Evolutionary conservation across 257 asterid species (phyloP), one percentile per base, ranked within the genome.

Genomic region (Paraleonurus japonicus): DNA sequence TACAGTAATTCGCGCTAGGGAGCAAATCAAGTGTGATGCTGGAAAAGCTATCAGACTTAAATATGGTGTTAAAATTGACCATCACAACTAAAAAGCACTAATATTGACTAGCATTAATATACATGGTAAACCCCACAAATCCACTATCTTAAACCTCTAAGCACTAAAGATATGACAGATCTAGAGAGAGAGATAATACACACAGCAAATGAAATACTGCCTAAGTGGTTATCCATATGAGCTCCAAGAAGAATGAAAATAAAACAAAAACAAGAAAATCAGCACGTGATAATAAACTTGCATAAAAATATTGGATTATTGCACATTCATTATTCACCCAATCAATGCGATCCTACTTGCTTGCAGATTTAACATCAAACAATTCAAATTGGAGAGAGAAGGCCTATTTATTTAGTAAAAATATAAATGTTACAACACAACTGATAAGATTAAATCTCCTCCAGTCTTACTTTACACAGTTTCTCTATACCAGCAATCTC

Each of bases 391-490:
- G 43, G 43, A 35, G 43, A 35, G 43, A 35, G 43, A 35, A 35
- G 43, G 43, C 43, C 11, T 35, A 35, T 16, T 13, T 43, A 48
- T 48, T 48, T 48, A 48, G 69, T 30, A 28, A 60, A 30, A 11
- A 70, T 48, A 57, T 61, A 45, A 78, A 65, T 83, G 69, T 75
- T 85, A 88, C 83, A 84, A 77, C 79, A 76, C 33, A 35, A 57
- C 6, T 23, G 61, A 37, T 55, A 72, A 23, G 55, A 70, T 30
- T 68, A 50, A 61, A 75, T 65, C 27, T 30, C 1, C 71, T 65
- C 68, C 35, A 45, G 39, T 32, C 66, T 45, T 63, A 65, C 81
- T 88, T 58, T 86, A 86, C 92, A 86, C 69, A 65, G 78, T 73
- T 73, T 75, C 59, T 57, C 54, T 67, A 66, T 73, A 43, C 51